Base-by-base conservation (phyloP, 129 eudicot genomes). In the Flaveria bidentis region DNA sequence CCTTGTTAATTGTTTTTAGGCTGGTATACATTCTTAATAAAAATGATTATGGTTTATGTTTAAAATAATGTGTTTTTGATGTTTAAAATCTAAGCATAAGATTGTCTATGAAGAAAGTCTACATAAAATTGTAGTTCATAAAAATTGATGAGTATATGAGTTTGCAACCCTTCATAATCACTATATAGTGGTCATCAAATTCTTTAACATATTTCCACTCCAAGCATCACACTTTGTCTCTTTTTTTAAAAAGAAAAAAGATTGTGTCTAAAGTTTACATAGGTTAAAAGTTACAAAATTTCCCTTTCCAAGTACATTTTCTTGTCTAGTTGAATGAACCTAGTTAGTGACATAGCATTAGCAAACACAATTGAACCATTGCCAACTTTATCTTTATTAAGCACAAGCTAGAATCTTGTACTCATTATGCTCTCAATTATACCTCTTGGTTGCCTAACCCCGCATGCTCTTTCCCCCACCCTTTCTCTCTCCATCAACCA, bases 351-450 rank as follows among this genome's bases (percentile, higher is more conserved):
- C 39, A 72, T 72, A 62, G 67, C 78, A 78, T 33, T 71, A 78
- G 77, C 45, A 72, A 39, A 80, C 78, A 79, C 83, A 79, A 72
- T 72, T 9, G 47, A 79, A 5, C 51, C 74, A 51, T 72, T 69
- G 61, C 75, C 69, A 45, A 77, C 78, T 80, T 80, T 80, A 50
- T 72, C 67, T 45, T 62, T 79, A 73, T 45, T 79, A 57, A 79
- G 73, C 78, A 79, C 78, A 78, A 80, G 71, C 84, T 81, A 69
- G 77, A 76, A 86, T 87, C 85, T 84, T 86, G 72, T 77, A 78
- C 84, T 91, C 88, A 88, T 91, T 83, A 83, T 88, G 92, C 89
- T 81, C 79, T 76, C 92, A 87, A 91, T 85, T 82, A 89, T 91
- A 82, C 71, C 88, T 88, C 89, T 88, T 87, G 88, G 90, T 91